Evolutionary conservation across 441 rosid genomes (phyloP), one percentile per base, ranked within the genome.

Genomic region (Brassica hybrid): DNA sequence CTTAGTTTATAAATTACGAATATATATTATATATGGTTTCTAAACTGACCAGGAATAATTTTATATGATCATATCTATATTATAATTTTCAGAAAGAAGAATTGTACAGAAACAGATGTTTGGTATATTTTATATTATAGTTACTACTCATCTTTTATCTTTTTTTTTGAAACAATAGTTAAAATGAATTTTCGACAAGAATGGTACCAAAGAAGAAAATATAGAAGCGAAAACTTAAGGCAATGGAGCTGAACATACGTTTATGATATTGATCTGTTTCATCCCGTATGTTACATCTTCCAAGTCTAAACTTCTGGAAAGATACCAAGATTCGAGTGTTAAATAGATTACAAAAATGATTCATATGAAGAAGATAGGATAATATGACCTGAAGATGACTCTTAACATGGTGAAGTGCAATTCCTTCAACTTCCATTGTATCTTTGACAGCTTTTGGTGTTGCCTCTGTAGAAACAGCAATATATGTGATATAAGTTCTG

Each of bases 341-440:
- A 38, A 9, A 25, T 21, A 27, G 36, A 27, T 27, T 11, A 27
- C 18, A 11, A 32, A 19, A 8, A 3, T 0, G 38, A 14, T 50
- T 10, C 12, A 57, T 14, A 18, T 27, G 7, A 61, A 36, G 6
- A 54, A 60, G 2, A 38, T 52, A 18, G 0, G 11, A 60, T 21
- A 25, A 16, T 65, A 30, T 61, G 7, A 79, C 82, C 66, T 79
- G 82, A 41, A 79, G 75, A 68, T 74, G 82, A 56, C 82, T 79
- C 65, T 79, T 79, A 16, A 79, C 82, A 74, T 79, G 82, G 71
- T 79, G 78, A 63, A 79, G 62, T 66, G 71, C 54, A 74, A 79
- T 62, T 54, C 82, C 82, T 74, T 79, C 82, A 11, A 79, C 75
- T 69, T 79, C 45, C 78, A 79, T 79, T 4, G 7, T 54, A 6